Base-by-base conservation (phyloP, 306 rosid species). In the Quercus berberidifolia region DNA sequence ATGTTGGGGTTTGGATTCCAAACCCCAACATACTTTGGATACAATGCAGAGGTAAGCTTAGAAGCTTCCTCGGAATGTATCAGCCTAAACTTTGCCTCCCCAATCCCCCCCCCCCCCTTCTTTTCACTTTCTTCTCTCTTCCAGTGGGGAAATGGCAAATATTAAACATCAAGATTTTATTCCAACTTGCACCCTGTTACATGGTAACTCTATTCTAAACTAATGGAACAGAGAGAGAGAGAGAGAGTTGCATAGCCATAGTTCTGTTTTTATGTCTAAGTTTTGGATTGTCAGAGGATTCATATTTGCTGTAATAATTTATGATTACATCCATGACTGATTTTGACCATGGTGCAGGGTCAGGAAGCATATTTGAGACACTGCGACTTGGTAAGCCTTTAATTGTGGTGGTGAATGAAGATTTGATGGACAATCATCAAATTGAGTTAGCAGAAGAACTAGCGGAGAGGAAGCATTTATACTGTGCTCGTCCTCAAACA, bases 391-490 rank as follows among this genome's bases (percentile, higher is more conserved):
- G 89, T 14, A 91, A 88, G 87, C 93, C 93, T 11, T 87, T 91
- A 81, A 85, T 91, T 63, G 97, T 90, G 55, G 97, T 85, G 69
- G 97, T 92, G 51, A 94, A 92, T 69, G 93, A 94, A 85, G 97
- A 90, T 80, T 81, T 94, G 86, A 94, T 94, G 99, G 99, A 92
- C 88, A 94, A 91, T 83, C 98, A 94, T 85, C 98, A 94, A 86
- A 90, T 87, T 76, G 97, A 94, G 76, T 86, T 93, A 55, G 92
- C 91, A 13, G 97, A 90, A 82, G 97, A 91, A 82, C 93, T 91
- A 49, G 98, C 97, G 26, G 85, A 86, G 77, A 84, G 90, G 90
- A 91, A 88, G 79, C 95, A 94, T 86, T 43, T 92, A 76, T 92
- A 83, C 79, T 89, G 76, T 62, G 88, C 92, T 58, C 84, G 88